Evolutionary conservation across 2,329 filamentous ascomycete genomes (phyloP).

Genomic region (Alternaria triticimaculans): DNA sequence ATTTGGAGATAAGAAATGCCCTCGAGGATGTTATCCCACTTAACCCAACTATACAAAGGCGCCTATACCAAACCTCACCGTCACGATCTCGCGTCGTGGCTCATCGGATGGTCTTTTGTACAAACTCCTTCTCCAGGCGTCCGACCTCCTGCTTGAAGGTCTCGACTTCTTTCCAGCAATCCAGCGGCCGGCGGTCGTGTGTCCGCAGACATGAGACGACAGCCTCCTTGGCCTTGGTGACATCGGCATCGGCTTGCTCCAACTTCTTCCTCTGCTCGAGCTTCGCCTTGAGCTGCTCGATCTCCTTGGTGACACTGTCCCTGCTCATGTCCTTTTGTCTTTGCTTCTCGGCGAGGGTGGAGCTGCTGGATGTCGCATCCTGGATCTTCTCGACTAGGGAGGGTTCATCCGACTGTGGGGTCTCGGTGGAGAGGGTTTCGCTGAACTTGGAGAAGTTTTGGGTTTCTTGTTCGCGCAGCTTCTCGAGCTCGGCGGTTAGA

Average conservation of each 20-base stretch:
- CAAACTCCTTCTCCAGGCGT: slow-evolving; percentile 84
- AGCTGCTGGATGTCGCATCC: slow-evolving; percentile 44
- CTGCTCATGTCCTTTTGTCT: slow-evolving; percentile 57
- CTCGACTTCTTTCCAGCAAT: slow-evolving; percentile 95
- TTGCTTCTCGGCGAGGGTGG: slow-evolving; percentile 50
- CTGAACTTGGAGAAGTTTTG: slow-evolving; percentile 72
- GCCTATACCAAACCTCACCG: neutral
- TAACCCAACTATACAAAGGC: slow-evolving; percentile 34
- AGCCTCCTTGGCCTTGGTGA: slow-evolving; percentile 76
- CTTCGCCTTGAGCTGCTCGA: slow-evolving; percentile 61
- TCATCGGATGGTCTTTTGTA: slow-evolving; percentile 74
- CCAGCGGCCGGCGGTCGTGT: slow-evolving; percentile 85
- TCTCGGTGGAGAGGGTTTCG: slow-evolving; percentile 64
- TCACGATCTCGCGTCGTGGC: neutral
- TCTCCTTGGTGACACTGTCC: slow-evolving; percentile 63
- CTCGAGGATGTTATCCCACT: slow-evolving; percentile 12
- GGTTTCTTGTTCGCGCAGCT: slow-evolving; percentile 73
- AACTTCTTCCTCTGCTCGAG: slow-evolving; percentile 62
- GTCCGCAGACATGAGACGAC: slow-evolving; percentile 81
- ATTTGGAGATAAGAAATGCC: neutral
- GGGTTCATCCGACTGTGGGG: slow-evolving; percentile 41
- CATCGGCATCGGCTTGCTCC: slow-evolving; percentile 69
- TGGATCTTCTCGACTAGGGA: slow-evolving; percentile 47
- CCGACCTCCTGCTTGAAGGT: slow-evolving; percentile 88
- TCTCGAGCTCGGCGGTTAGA: slow-evolving; percentile 83